Evolutionary conservation across 257 asterid species (phyloP).

Genomic region (Misopates orontium): DNA sequence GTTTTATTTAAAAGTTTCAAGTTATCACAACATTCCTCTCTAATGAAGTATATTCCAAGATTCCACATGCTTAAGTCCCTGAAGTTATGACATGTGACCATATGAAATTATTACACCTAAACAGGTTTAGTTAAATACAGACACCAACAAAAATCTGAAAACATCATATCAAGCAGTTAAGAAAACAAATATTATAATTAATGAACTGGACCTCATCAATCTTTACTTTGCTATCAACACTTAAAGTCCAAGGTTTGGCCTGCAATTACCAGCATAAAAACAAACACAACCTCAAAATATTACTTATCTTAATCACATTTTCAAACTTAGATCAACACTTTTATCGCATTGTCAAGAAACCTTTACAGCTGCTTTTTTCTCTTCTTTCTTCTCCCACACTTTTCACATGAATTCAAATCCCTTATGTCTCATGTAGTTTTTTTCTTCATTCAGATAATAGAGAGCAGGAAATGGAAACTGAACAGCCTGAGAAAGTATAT

Average conservation of each 20-base stretch:
- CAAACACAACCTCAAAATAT: slow-evolving; percentile 22
- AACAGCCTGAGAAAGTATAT: slow-evolving; percentile 48
- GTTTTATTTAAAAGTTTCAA: too few relatives aligned
- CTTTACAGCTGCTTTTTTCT: neutral
- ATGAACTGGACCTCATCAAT: slow-evolving; percentile 13
- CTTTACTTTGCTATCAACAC: slow-evolving; percentile 23
- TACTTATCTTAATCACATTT: slow-evolving; percentile 22
- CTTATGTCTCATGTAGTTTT: too few relatives aligned
- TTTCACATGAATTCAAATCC: neutral
- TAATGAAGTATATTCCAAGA: too few relatives aligned
- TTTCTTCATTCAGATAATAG: too few relatives aligned
- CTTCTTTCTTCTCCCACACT: neutral
- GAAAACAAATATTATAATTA: neutral
- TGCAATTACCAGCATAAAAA: neutral
- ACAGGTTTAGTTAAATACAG: slow-evolving; percentile 10
- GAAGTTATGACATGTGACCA: too few relatives aligned
- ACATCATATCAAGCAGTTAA: slow-evolving; percentile 19
- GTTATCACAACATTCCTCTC: too few relatives aligned
- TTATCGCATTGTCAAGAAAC: slow-evolving; percentile 30
- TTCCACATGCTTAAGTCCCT: too few relatives aligned
- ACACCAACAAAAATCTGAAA: slow-evolving; percentile 18
- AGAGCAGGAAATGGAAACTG: slow-evolving; percentile 27
- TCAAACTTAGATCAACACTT: slow-evolving; percentile 13
- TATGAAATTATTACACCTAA: neutral
- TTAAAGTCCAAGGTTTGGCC: slow-evolving; percentile 24